phyloP scores from a whole-genome alignment of 2,329 filamentous ascomycete genomes.

The Calonectria multiphialidica region DNA sequence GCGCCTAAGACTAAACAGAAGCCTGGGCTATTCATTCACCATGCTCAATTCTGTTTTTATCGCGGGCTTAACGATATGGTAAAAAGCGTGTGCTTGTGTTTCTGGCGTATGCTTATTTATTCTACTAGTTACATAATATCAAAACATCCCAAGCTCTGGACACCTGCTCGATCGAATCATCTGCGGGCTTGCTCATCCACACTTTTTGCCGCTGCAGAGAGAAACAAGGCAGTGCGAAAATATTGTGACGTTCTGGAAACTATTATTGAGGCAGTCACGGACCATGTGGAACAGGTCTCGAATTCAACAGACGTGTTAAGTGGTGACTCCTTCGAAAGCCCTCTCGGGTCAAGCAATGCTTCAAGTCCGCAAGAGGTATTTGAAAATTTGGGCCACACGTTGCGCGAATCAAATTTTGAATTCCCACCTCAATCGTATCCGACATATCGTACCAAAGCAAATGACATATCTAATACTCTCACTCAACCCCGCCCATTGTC shows the following conservation, averaged over 20 bases:
- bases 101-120: neutral
- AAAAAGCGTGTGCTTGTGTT: neutral
- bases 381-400: neutral
- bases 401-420: constrained; percentile 6
- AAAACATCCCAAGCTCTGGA: constrained; percentile 18
- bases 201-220: constrained; percentile 13
- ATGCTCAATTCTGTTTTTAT: constrained; percentile 22
- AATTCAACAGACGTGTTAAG: neutral
- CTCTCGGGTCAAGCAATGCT: neutral
- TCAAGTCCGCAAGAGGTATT: constrained; percentile 7
- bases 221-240: constrained; percentile 11
- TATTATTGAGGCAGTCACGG: constrained; percentile 15
- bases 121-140: constrained; percentile 16
- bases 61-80: constrained; percentile 17
- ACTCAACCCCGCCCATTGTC: neutral
- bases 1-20: constrained; percentile 7
- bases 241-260: constrained; percentile 20
- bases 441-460: neutral
- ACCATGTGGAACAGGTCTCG: constrained; percentile 10
- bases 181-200: constrained; percentile 17
- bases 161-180: constrained; percentile 10
- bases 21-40: constrained; percentile 17
- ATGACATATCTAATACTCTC: neutral
- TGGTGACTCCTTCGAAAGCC: neutral
- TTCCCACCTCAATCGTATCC: constrained; percentile 14